A percentile compares a stretch with the other conserved stretches of the same genome.
Conservation (phyloP, 2,329 filamentous ascomycete species). For the Trichophyton rubrum region DNA sequence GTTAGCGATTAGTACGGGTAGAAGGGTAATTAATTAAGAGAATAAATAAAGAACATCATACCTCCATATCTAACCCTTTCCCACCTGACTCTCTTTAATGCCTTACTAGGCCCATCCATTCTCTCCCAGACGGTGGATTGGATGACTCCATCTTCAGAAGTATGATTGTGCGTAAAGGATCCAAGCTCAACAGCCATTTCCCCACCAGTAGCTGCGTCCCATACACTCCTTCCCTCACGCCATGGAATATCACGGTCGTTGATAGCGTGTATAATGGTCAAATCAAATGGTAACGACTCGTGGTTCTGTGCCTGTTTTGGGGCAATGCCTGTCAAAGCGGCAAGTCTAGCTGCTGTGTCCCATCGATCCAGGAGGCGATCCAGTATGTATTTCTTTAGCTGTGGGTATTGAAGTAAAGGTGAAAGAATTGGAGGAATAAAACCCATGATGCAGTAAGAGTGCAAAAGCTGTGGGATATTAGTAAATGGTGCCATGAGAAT, state of each 20-base stretch:
- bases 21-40: background rate
- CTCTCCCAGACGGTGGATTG: slow-evolving; percentile 31
- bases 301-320: slow-evolving; percentile 27
- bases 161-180: slow-evolving; percentile 19
- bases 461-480: slow-evolving; percentile 57
- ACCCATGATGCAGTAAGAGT: slow-evolving; percentile 68
- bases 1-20: background rate
- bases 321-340: slow-evolving; percentile 25
- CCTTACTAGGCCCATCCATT: slow-evolving; percentile 8
- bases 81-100: slow-evolving; percentile 32
- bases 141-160: slow-evolving; percentile 20
- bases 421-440: slow-evolving; percentile 61
- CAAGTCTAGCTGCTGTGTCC: slow-evolving; percentile 57
- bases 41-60: slow-evolving; percentile 15
- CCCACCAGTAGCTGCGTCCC: slow-evolving; percentile 27
- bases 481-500: slow-evolving; percentile 72
- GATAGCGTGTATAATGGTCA: slow-evolving; percentile 66
- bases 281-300: slow-evolving; percentile 44
- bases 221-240: slow-evolving; percentile 33
- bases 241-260: slow-evolving; percentile 77
- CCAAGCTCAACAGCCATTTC: slow-evolving; percentile 19
- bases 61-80: slow-evolving; percentile 34
- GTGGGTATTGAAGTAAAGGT: slow-evolving; percentile 56
- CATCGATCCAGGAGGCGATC: slow-evolving; percentile 65
- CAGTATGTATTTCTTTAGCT: slow-evolving; percentile 49